These are phyloP conservation scores for Yamadazyma philogaea DNA, from an alignment of 805 yeast genomes.

Conservation along the genomic window DNA sequence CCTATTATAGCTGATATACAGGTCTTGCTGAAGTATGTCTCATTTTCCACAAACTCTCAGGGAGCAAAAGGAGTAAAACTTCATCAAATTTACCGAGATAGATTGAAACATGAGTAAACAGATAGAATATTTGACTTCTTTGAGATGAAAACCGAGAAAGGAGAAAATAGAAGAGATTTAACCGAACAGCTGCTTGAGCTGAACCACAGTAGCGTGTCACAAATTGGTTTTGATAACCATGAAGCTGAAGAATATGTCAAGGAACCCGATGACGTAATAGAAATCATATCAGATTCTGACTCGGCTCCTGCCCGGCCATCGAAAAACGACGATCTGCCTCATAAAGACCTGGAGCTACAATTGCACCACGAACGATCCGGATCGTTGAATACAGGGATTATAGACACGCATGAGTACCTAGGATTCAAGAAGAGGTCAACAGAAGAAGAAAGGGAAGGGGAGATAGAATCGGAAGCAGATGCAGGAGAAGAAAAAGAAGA, in stretches of 20 bases:
- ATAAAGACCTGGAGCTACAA: background rate
- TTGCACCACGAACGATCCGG: conserved; percentile 2
- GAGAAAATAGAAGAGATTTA: background rate
- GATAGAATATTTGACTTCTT: conserved; percentile 12
- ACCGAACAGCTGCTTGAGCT: background rate
- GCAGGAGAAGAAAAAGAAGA: conserved; percentile 10
- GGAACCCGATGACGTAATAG: conserved; percentile 9
- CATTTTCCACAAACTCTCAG: conserved; percentile 19
- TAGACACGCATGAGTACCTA: no score
- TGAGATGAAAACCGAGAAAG: background rate
- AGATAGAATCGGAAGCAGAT: background rate
- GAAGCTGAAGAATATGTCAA: background rate
- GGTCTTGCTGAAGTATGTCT: no score
- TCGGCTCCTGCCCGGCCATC: background rate
- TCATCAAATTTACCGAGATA: conserved; percentile 15
- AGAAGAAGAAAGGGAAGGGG: conserved; percentile 17
- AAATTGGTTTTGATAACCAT: background rate
- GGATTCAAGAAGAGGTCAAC: conserved; percentile 2
- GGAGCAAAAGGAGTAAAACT: conserved; percentile 17
- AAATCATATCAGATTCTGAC: conserved; percentile 9
- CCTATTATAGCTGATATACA: no score
- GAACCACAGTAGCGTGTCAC: background rate
- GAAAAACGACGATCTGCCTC: background rate
- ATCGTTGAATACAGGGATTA: conserved; percentile 1
- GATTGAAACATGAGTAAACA: conserved; percentile 22